These are phyloP conservation scores for Guadua angustifolia DNA, from an alignment of 176 grass and related monocot species.

Conservation along the genomic window DNA sequence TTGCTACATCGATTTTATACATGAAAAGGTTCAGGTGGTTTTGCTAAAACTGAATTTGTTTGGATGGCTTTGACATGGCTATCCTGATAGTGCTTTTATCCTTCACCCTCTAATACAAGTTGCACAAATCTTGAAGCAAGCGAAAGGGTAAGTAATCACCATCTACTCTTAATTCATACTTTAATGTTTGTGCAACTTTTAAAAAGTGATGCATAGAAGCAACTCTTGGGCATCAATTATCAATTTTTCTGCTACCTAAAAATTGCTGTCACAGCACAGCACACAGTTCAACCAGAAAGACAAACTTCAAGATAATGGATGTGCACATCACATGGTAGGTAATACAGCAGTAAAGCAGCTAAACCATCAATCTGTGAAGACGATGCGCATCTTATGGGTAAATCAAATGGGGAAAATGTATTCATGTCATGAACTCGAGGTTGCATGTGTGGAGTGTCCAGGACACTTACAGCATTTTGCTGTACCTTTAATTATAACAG, in stretches of 20 bases:
- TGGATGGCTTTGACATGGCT: neutral
- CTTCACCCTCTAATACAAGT: too few species aligned
- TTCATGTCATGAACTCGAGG: neutral
- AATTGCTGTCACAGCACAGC: constrained; percentile 25
- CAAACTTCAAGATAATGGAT: constrained; percentile 4
- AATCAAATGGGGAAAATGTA: constrained; percentile 13
- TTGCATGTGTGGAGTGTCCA: neutral
- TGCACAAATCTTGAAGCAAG: too few species aligned
- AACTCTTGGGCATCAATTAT: neutral
- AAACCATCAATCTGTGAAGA: constrained; percentile 19
- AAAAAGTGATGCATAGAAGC: too few species aligned
- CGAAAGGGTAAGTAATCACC: too few species aligned
- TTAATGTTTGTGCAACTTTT: too few species aligned
- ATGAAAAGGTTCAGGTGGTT: constrained; percentile 15
- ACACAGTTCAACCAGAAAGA: constrained; percentile 20
- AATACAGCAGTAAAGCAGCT: constrained; percentile 13
- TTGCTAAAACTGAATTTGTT: neutral
- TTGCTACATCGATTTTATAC: constrained; percentile 26
- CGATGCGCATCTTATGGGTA: neutral
- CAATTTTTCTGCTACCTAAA: constrained; percentile 3
- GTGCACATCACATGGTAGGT: constrained; percentile 2
- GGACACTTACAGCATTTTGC: neutral
- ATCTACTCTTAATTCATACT: too few species aligned
- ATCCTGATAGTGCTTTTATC: neutral
- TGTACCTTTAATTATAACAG: neutral